Conservation (phyloP, 2,329 filamentous ascomycete genomes). For the Penicillium sp. region DNA sequence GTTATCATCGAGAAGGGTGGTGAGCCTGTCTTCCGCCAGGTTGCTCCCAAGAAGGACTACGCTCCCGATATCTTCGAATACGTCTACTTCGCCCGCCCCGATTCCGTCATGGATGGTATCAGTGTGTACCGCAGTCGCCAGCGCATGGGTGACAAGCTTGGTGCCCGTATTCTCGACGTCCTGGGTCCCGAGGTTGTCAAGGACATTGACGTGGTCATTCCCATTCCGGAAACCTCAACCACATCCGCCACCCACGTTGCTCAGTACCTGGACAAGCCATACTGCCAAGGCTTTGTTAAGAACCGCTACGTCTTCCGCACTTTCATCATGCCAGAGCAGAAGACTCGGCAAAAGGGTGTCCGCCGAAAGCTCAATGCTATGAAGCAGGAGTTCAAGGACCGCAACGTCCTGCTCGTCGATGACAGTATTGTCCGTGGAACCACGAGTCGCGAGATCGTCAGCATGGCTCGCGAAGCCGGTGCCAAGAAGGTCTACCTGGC, state of each 20-base stretch:
- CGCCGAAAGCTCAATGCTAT: slow-evolving; percentile 88
- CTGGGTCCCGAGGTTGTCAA: slow-evolving; percentile 70
- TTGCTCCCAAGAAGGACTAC: slow-evolving; percentile 68
- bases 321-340: slow-evolving; percentile 84
- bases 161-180: slow-evolving; percentile 67
- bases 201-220: slow-evolving; percentile 79
- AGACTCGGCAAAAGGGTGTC: slow-evolving; percentile 78
- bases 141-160: slow-evolving; percentile 83
- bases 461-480: slow-evolving; percentile 81
- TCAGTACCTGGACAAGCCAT: slow-evolving; percentile 73
- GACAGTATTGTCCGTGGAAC: slow-evolving; percentile 89
- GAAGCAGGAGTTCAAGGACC: slow-evolving; percentile 77
- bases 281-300: slow-evolving; percentile 82
- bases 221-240: slow-evolving; percentile 80
- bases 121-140: slow-evolving; percentile 81
- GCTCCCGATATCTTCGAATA: slow-evolving; percentile 86
- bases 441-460: slow-evolving; percentile 75
- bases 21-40: slow-evolving; percentile 72
- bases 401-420: slow-evolving; percentile 81
- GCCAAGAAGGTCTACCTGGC: slow-evolving; percentile 82
- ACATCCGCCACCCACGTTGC: slow-evolving; percentile 77
- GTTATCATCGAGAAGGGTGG: slow-evolving; percentile 82
- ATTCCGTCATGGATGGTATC: slow-evolving; percentile 83
- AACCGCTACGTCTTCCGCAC: slow-evolving; percentile 88
- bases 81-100: slow-evolving; percentile 83